A percentile compares a stretch with the other conserved stretches of the same genome.
phyloP scores from a whole-genome alignment of 2,329 filamentous ascomycete genomes.

The Botryotinia globosa region DNA sequence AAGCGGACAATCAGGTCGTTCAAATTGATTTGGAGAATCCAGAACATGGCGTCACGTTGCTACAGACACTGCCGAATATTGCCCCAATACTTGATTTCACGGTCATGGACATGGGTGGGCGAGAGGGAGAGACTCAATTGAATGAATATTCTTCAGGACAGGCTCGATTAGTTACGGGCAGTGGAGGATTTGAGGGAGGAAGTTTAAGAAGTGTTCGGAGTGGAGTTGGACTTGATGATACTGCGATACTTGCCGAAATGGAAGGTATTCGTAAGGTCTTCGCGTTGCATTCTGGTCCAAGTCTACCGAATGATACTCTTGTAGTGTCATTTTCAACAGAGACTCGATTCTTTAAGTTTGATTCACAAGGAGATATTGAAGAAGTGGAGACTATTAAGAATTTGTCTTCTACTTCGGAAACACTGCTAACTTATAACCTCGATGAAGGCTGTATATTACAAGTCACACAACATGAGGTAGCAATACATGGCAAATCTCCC shows the following conservation, averaged over 20 bases:
- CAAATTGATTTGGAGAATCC: conserved; percentile 51
- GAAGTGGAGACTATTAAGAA: conserved; percentile 77
- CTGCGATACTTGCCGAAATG: conserved; percentile 79
- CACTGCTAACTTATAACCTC: conserved; percentile 68
- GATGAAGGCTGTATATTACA: conserved; percentile 66
- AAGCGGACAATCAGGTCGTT: conserved; percentile 86
- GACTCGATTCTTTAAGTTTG: conserved; percentile 79
- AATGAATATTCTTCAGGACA: conserved; percentile 95
- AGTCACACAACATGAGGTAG: conserved; percentile 63
- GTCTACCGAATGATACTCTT: conserved; percentile 61
- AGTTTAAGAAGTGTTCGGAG: conserved; percentile 87
- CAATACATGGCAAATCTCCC: conserved; percentile 62
- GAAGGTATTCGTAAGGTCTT: conserved; percentile 71
- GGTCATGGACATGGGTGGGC: conserved; percentile 92
- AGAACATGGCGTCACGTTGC: conserved; percentile 51
- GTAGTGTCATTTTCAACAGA: conserved; percentile 79
- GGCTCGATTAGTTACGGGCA: conserved; percentile 88
- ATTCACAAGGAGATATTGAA: conserved; percentile 72
- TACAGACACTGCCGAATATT: conserved; percentile 80
- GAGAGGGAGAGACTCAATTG: conserved; percentile 72
- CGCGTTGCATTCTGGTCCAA: conserved; percentile 55
- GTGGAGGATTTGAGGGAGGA: conserved; percentile 85
- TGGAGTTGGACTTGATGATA: conserved; percentile 86
- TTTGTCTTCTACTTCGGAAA: conserved; percentile 65
- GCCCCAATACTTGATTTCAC: conserved; percentile 91